Base-by-base conservation (phyloP, 176 grass and related monocot species). In the Hsuehochloa calcarea region DNA sequence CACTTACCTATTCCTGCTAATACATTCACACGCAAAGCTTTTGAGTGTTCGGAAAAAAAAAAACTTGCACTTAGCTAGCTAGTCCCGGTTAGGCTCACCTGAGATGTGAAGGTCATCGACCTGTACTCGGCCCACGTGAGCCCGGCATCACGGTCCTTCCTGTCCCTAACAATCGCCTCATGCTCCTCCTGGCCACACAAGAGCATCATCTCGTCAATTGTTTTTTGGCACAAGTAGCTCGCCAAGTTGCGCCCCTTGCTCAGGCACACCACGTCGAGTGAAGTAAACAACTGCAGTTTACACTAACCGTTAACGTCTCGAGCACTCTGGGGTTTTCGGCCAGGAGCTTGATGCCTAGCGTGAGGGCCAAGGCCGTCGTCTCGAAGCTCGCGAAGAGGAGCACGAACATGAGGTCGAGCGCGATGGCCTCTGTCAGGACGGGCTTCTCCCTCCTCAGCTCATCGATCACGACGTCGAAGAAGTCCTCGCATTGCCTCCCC, bases 81-180 rank as follows among this genome's bases (percentile, higher is more conserved):
- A 76, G 52, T 64, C 55, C 68, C 45, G 66, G 80, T 85, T 88
- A 87, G 70, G 72, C 83, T 87, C 84, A 97, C 94, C 92, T 94
- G 89, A 69, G 84, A 87, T 37, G 94, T 97, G 75, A 97, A 90
- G 40, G 85, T 89, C 94, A 97, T 97, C 38, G 91, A 90, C 92
- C 86, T 97, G 75, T 97, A 97, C 82, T 94, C 94, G 15, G 81
- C 56, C 94, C 94, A 97, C 85, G 92, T 94, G 64, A 97, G 82
- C 7, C 52, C 92, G 12, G 87, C 87, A 83, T 92, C 70, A 15
- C 79, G 73, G 56, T 90, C 74, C 82, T 85, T 83, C 83, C 89
- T 90, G 43, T 87, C 88, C 66, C 78, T 91, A 50, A 87, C 56
- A 77, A 97, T 87, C 54, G 74, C 75, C 87, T 94, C 92, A 82